Percentiles rank a stretch among this genome's conserved stretches.
phyloP scores from a whole-genome alignment of 2,329 filamentous ascomycete genomes.

The Trichoderma sp. region DNA sequence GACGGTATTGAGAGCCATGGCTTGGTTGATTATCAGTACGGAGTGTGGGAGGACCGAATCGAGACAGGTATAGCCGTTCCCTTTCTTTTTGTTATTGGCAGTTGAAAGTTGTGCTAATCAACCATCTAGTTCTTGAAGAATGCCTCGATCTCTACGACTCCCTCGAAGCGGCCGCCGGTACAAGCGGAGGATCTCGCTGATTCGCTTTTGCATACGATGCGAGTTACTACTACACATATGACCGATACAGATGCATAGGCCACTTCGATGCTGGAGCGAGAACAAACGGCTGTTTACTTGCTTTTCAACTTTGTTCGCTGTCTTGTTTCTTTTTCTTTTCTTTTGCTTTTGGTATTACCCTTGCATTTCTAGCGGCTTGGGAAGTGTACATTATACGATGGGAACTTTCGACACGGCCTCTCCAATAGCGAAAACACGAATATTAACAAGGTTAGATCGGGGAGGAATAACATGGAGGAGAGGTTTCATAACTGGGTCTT shows the following conservation, averaged over 20 bases:
- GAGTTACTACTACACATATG: background rate
- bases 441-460: background rate
- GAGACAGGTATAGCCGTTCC: constrained; percentile 59
- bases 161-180: constrained; percentile 34
- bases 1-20: constrained; percentile 86
- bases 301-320: background rate
- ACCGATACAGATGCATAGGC: background rate
- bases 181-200: constrained; percentile 29
- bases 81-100: background rate
- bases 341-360: background rate
- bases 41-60: constrained; percentile 93
- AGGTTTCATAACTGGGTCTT: background rate
- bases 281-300: background rate
- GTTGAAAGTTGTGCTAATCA: background rate
- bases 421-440: background rate
- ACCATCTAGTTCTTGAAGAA: constrained; percentile 37
- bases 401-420: background rate
- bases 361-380: constrained; percentile 2
- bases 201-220: background rate
- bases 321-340: background rate
- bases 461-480: background rate
- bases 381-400: constrained; percentile 10
- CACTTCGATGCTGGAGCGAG: background rate
- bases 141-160: constrained; percentile 48
- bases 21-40: constrained; percentile 96